Percentiles rank a stretch among this genome's conserved stretches.
These are phyloP conservation scores for Hygrocybe coccinea DNA, from an alignment of 768 basidiomycete genomes.

Conservation along the genomic window DNA sequence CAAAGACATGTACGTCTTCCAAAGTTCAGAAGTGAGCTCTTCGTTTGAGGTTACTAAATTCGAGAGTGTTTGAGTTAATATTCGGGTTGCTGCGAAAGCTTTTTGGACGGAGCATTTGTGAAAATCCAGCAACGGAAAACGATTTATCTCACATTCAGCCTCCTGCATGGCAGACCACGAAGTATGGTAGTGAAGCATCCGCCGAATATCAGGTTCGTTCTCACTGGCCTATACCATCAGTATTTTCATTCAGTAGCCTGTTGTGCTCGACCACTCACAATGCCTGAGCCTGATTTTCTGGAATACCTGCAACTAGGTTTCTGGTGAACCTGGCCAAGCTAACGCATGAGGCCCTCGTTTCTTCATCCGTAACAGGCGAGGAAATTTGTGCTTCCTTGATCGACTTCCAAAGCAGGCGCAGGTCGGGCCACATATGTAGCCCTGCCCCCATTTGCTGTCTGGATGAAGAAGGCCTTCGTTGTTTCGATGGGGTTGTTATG, in stretches of 20 bases:
- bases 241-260: background rate
- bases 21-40: constrained; percentile 48
- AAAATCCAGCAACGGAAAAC: constrained; percentile 1
- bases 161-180: constrained; percentile 71
- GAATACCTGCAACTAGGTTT: constrained; percentile 74
- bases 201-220: constrained; percentile 67
- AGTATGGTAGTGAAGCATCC: constrained; percentile 65
- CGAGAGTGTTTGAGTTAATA: constrained; percentile 73
- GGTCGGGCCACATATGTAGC: constrained; percentile 48
- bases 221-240: constrained; percentile 38
- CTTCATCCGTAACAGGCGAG: constrained; percentile 46
- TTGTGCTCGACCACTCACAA: constrained; percentile 50
- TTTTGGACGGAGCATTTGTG: background rate
- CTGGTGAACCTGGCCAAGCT: constrained; percentile 73
- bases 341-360: constrained; percentile 40
- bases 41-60: constrained; percentile 80
- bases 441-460: constrained; percentile 33
- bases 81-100: constrained; percentile 48
- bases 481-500: background rate
- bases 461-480: background rate
- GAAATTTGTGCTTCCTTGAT: constrained; percentile 45
- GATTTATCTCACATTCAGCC: constrained; percentile 42
- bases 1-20: constrained; percentile 60
- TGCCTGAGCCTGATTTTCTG: constrained; percentile 64
- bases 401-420: constrained; percentile 55